phyloP scores from a whole-genome alignment of 768 basidiomycete genomes.

The Porphyrellus cyaneotinctus region DNA sequence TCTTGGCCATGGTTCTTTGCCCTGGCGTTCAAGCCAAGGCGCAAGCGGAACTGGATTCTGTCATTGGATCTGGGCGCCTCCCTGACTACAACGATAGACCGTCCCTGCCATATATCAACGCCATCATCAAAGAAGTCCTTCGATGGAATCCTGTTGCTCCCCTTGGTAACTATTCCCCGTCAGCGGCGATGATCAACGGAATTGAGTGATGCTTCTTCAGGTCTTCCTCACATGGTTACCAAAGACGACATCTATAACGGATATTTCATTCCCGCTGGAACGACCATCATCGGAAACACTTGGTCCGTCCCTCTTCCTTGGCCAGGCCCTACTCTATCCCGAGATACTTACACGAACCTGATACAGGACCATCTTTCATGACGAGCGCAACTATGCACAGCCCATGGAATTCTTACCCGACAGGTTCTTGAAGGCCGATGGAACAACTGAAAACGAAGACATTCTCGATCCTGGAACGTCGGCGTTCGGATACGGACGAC shows the following conservation, averaged over 20 bases:
- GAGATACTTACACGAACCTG: conserved; percentile 5
- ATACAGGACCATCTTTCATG: conserved; percentile 37
- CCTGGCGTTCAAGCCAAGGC: conserved; percentile 29
- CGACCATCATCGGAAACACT: conserved; percentile 56
- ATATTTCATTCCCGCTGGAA: conserved; percentile 34
- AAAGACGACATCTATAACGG: conserved; percentile 30
- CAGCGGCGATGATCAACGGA: conserved; percentile 8
- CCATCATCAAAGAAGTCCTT: conserved; percentile 31
- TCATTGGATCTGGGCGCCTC: conserved; percentile 27
- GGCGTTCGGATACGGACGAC: conserved; percentile 37
- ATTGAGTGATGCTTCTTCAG: conserved; percentile 13
- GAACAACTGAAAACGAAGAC: conserved; percentile 28
- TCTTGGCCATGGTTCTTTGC: conserved; percentile 29
- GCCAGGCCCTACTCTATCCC: background rate
- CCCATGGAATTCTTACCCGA: conserved; percentile 37
- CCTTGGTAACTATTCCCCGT: conserved; percentile 25
- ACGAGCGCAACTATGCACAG: conserved; percentile 32
- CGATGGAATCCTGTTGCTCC: conserved; percentile 33
- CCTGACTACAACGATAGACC: conserved; percentile 30
- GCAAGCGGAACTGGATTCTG: conserved; percentile 27
- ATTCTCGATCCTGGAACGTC: conserved; percentile 29
- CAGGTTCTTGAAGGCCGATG: conserved; percentile 37
- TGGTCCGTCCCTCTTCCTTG: conserved; percentile 36
- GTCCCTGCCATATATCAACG: conserved; percentile 25
- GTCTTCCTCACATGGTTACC: conserved; percentile 33